These are phyloP conservation scores for Albifimbria verrucaria DNA, from an alignment of 2,329 filamentous ascomycete genomes.

Conservation along the genomic window DNA sequence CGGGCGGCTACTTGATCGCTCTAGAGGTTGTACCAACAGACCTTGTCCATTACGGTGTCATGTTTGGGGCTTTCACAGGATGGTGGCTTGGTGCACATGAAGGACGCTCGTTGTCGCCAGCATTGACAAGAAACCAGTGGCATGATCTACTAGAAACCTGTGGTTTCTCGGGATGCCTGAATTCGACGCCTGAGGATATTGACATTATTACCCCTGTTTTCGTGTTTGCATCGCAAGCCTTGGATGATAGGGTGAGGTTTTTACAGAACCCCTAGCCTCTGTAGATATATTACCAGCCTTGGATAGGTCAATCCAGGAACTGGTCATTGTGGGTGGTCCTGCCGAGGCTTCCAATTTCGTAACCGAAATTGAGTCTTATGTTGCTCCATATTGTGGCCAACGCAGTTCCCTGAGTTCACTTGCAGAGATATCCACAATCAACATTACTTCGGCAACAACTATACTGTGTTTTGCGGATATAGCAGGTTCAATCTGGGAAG, in stretches of 20 bases:
- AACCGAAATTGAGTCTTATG: conserved; percentile 3
- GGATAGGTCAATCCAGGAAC: conserved; percentile 4
- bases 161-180: neutral
- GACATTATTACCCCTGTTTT: conserved; percentile 3
- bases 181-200: conserved; percentile 4
- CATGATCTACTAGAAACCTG: neutral
- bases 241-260: conserved; percentile 7
- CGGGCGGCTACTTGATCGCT: neutral
- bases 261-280: conserved; percentile 7
- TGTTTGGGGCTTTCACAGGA: neutral
- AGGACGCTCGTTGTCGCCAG: neutral
- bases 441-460: conserved; percentile 5
- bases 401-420: conserved; percentile 2
- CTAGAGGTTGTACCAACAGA: neutral
- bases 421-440: conserved; percentile 5
- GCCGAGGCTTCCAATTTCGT: conserved; percentile 4
- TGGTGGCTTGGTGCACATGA: neutral
- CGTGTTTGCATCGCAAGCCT: conserved; percentile 10
- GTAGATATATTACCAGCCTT: neutral
- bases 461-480: conserved; percentile 8
- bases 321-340: conserved; percentile 9
- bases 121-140: neutral
- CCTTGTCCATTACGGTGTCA: neutral
- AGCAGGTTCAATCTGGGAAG: conserved; percentile 6
- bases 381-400: conserved; percentile 3